Conservation (phyloP, 75 land plant genomes). For the Cunninghamia lanceolata region DNA sequence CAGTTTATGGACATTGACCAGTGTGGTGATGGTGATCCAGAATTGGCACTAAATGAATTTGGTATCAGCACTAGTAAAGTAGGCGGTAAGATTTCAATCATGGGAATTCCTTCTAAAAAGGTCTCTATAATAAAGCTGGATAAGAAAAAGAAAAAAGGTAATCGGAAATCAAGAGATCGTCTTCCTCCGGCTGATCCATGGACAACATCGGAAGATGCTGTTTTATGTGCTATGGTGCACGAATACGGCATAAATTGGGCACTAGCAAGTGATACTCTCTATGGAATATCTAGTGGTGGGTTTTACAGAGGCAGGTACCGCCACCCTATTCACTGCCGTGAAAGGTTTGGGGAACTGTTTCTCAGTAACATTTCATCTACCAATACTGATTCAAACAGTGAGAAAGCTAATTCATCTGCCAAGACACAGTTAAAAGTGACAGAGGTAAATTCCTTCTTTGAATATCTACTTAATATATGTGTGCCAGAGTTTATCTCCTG, state of each 20-base stretch:
- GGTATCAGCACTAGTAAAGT: slow-evolving; percentile 42
- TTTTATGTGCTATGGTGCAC: slow-evolving; percentile 90
- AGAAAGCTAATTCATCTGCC: slow-evolving; percentile 53
- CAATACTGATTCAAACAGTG: slow-evolving; percentile 41
- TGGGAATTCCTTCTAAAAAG: slow-evolving; percentile 62
- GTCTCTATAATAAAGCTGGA: slow-evolving; percentile 79
- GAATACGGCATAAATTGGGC: slow-evolving; percentile 92
- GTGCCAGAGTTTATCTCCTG: no score
- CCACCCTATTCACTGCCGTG: slow-evolving; percentile 90
- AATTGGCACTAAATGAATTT: slow-evolving; percentile 7
- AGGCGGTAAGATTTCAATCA: slow-evolving; percentile 68
- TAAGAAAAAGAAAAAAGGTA: slow-evolving; percentile 75
- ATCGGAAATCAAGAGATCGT: slow-evolving; percentile 59
- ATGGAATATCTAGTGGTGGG: slow-evolving; percentile 79
- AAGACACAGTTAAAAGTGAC: slow-evolving; percentile 83
- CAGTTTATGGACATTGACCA: slow-evolving; percentile 21
- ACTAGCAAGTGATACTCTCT: slow-evolving; percentile 79
- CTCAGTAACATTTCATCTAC: slow-evolving; percentile 57
- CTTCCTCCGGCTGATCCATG: slow-evolving; percentile 76
- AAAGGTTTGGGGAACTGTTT: slow-evolving; percentile 86
- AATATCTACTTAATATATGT: background rate
- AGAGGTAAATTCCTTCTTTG: slow-evolving; percentile 59
- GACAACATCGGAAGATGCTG: slow-evolving; percentile 86
- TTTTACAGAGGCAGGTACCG: slow-evolving; percentile 84
- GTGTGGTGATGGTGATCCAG: slow-evolving; percentile 17